Evolutionary conservation across 176 grass and related monocot species (phyloP).

Genomic region (Avena insularis): DNA sequence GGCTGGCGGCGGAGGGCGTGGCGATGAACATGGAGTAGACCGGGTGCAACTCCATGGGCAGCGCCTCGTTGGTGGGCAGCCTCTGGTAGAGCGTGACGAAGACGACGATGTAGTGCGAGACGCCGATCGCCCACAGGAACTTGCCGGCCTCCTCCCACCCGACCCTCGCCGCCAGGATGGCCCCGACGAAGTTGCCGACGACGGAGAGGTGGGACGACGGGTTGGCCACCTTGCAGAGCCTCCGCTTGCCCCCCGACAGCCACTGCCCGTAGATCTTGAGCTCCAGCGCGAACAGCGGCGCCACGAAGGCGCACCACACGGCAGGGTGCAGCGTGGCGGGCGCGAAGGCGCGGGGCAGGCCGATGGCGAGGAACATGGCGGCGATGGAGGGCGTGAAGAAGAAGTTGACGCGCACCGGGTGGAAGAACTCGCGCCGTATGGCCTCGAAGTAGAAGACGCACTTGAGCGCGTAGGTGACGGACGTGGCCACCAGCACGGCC

Average conservation of each 20-base stretch:
- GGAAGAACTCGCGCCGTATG: constrained; percentile 96
- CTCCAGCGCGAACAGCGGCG: constrained; percentile 83
- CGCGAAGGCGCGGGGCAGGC: constrained; percentile 53
- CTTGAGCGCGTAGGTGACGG: constrained; percentile 83
- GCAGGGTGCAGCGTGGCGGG: constrained; percentile 68
- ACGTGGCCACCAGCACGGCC: constrained; percentile 57
- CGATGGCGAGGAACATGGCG: constrained; percentile 96
- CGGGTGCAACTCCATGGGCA: constrained; percentile 96
- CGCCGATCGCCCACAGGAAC: constrained; percentile 88
- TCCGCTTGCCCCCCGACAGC: constrained; percentile 88
- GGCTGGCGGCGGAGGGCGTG: constrained; percentile 91
- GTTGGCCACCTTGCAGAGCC: constrained; percentile 98
- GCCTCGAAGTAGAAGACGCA: constrained; percentile 99
- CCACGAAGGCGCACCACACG: constrained; percentile 69
- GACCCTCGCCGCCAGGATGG: constrained; percentile 85
- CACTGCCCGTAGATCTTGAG: constrained; percentile 98
- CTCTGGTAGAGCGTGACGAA: constrained; percentile 97
- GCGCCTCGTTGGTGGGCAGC: constrained; percentile 89
- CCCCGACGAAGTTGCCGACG: constrained; percentile 97
- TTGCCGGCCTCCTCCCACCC: constrained; percentile 88
- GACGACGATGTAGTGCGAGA: constrained; percentile 92
- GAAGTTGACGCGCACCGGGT: constrained; percentile 95
- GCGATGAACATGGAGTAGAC: constrained; percentile 99
- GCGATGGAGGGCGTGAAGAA: constrained; percentile 96
- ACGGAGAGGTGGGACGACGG: constrained; percentile 95